Evolutionary conservation across 257 asterid species (phyloP), one percentile per base, ranked within the genome.

Genomic region (Solanum paucissectum): DNA sequence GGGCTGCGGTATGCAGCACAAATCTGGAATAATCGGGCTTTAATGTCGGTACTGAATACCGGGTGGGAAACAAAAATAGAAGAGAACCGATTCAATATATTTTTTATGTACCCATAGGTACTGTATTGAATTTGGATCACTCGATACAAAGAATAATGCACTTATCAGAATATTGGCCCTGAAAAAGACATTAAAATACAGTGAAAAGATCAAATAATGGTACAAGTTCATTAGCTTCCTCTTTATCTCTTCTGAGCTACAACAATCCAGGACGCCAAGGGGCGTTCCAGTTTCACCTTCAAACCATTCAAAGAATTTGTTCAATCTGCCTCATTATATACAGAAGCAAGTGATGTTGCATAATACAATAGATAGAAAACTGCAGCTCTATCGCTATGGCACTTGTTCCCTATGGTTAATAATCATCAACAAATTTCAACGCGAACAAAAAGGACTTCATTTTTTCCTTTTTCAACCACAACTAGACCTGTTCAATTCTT

Each of bases 401-500:
- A 29, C 29, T 27, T 81, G 10, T 44, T 81, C 66, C 40, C 42
- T 46, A 81, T 16, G 27, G 40, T 81, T 46, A 81, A 79, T 46
- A 25, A 72, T 68, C 83, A 18, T 25, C 88, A 32, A 25, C 32
- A 36, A 58, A 34, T 74, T 27, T 29, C 44, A 36, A 62, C 29
- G 33, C 3, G 25, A 25, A 46, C 7, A 62, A 23, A 40, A 46
- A 7, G 20, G n/a, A 40, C 36, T 13, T 40, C 2, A 7, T 21
- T n/a, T 0, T 55, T 33, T 1, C 52, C 9, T 6, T 74, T 74
- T 11, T 64, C 32, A 90, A 60, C 76, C 85, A 23, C 81, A 77
- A 16, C 52, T 85, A 1, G 84, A 84, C 71, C 62, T 87, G 74
- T 85, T 86, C 60, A 97, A 90, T 81, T 91, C 95, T 71, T 81